Percentiles rank a stretch among this genome's conserved stretches.
phyloP scores from a whole-genome alignment of 352 stramenopile species.

The Globisporangium paroecandrum region DNA sequence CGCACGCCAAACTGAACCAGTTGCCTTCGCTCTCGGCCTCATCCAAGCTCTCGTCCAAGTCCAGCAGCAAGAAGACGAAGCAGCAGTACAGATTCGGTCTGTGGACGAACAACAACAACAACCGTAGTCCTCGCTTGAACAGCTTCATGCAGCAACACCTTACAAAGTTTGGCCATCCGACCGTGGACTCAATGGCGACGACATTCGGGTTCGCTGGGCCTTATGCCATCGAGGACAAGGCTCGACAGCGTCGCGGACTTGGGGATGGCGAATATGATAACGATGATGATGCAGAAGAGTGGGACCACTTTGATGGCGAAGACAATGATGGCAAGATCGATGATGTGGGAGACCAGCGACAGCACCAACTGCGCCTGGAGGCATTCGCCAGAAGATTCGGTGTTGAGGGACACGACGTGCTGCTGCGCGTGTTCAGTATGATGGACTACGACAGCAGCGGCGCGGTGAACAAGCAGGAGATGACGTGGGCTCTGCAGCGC shows the following conservation, averaged over 20 bases:
- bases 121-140: conserved; percentile 1
- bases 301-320: not conserved
- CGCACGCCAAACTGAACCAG: conserved; percentile 48
- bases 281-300: not conserved
- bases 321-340: not conserved
- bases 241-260: not conserved
- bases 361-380: not conserved
- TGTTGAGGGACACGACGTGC: conserved; percentile 29
- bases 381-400: conserved; percentile 27
- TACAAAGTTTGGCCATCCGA: conserved; percentile 15
- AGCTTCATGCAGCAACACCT: conserved; percentile 6
- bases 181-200: conserved; percentile 19
- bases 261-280: not conserved
- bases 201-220: conserved; percentile 28
- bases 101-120: conserved; percentile 12
- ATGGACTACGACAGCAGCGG: conserved; percentile 69
- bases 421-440: conserved; percentile 47
- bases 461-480: conserved; percentile 59
- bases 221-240: conserved; percentile 12
- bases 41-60: not conserved
- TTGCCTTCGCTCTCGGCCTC: conserved; percentile 35
- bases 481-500: conserved; percentile 59
- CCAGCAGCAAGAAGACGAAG: conserved; percentile 1
- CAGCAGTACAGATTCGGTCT: not conserved
- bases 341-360: not conserved